Percentiles rank a stretch among this genome's conserved stretches.
These are phyloP conservation scores for Pseudogymnoascus sp. DNA, from an alignment of 2,329 filamentous ascomycete species.

Conservation along the genomic window DNA sequence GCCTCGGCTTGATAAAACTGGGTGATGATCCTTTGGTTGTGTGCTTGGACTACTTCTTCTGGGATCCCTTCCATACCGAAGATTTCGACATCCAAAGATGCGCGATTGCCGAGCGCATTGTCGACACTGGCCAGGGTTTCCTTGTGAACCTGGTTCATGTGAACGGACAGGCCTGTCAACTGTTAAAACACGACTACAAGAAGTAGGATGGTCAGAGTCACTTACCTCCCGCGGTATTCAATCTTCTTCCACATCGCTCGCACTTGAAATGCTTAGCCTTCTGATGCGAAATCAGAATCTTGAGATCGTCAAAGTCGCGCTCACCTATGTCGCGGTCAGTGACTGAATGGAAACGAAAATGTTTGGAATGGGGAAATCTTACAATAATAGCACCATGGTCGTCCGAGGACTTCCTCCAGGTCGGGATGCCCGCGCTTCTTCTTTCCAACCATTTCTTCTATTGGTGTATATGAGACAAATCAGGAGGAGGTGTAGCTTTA, in stretches of 20 bases:
- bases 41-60: conserved; percentile 70
- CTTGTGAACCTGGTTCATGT: conserved; percentile 98
- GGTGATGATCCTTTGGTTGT: conserved; percentile 78
- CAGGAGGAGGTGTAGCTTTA: background rate
- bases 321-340: conserved; percentile 48
- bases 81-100: conserved; percentile 85
- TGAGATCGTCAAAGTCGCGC: conserved; percentile 94
- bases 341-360: conserved; percentile 5
- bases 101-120: conserved; percentile 81
- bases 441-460: conserved; percentile 60
- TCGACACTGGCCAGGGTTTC: conserved; percentile 81
- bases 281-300: conserved; percentile 93
- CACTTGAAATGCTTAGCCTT: conserved; percentile 99
- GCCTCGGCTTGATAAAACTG: conserved; percentile 80
- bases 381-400: conserved; percentile 99
- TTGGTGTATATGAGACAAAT: background rate
- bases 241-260: conserved; percentile 74
- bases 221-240: conserved; percentile 91
- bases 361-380: conserved; percentile 19
- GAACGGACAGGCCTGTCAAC: conserved; percentile 68
- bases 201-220: conserved; percentile 9
- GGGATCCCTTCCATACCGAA: conserved; percentile 98
- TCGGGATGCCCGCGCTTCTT: conserved; percentile 83
- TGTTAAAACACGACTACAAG: background rate
- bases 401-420: conserved; percentile 76